Evolutionary conservation across 352 stramenopile genomes (phyloP).

Genomic region (Thraustochytrium striatum): DNA sequence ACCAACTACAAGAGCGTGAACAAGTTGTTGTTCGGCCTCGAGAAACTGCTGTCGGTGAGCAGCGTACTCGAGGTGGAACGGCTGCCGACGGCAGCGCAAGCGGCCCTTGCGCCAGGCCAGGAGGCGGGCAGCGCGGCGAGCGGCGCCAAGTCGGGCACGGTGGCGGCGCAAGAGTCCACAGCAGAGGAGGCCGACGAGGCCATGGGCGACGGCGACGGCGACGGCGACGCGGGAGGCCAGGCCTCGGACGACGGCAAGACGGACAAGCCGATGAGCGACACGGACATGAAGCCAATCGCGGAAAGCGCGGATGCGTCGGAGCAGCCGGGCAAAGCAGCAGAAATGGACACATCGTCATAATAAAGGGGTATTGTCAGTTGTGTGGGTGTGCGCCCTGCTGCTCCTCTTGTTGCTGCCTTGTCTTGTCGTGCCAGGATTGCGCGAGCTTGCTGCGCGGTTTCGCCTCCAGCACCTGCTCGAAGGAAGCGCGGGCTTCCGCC

Average conservation of each 20-base stretch:
- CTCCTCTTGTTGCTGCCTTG: too few relatives aligned
- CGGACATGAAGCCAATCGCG: neutral
- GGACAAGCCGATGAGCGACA: neutral
- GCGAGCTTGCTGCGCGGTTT: too few relatives aligned
- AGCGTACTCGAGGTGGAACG: conserved; percentile 28
- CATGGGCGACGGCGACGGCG: neutral
- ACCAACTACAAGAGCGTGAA: conserved; percentile 68
- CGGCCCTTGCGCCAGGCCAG: neutral
- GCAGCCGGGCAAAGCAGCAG: too few relatives aligned
- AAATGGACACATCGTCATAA: too few relatives aligned
- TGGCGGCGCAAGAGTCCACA: too few relatives aligned
- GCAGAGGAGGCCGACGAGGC: too few relatives aligned
- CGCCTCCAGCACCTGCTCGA: too few relatives aligned
- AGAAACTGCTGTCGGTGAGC: conserved; percentile 61
- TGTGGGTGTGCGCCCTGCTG: too few relatives aligned
- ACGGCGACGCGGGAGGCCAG: neutral
- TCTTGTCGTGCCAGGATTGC: too few relatives aligned
- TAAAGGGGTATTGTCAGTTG: too few relatives aligned
- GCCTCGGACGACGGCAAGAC: neutral
- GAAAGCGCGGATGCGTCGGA: too few relatives aligned
- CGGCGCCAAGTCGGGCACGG: too few relatives aligned
- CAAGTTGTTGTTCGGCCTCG: conserved; percentile 72
- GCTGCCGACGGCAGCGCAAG: neutral
- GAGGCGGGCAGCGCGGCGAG: neutral
- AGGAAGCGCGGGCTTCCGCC: conserved; percentile 15